Evolutionary conservation across 1,139 yeast species (phyloP).

Genomic region (Lodderomyces elongisporus): DNA sequence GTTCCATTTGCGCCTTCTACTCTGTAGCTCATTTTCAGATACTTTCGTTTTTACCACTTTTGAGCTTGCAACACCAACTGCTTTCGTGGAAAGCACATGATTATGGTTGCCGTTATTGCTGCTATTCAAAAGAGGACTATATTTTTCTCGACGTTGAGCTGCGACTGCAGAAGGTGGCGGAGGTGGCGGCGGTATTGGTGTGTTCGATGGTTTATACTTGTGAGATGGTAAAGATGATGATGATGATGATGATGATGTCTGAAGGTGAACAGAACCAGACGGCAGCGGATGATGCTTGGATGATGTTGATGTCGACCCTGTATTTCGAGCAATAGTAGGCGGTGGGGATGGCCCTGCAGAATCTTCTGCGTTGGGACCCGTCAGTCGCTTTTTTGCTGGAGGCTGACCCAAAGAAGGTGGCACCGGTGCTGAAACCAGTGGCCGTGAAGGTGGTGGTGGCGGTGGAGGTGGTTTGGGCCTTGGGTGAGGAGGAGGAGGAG

Average conservation of each 20-base stretch:
- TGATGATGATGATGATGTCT: too few species aligned
- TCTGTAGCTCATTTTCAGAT: conserved; percentile 27
- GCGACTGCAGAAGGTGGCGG: neutral
- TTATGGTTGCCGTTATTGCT: too few species aligned
- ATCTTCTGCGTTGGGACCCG: too few species aligned
- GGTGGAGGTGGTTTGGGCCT: conserved; percentile 3
- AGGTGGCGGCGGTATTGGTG: neutral
- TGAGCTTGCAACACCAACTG: neutral
- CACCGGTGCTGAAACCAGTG: conserved; percentile 12
- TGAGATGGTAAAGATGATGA: neutral
- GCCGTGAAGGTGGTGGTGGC: conserved; percentile 20
- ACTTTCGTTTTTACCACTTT: neutral
- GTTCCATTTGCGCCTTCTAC: conserved; percentile 61
- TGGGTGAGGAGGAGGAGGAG: conserved; percentile 2
- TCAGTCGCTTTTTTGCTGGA: neutral
- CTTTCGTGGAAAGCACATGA: too few species aligned
- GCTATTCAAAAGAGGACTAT: too few species aligned
- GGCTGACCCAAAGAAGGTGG: neutral
- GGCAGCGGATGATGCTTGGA: too few species aligned
- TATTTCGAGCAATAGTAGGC: too few species aligned
- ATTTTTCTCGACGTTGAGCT: too few species aligned
- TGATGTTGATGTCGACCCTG: too few species aligned
- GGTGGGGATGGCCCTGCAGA: too few species aligned
- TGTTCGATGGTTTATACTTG: too few species aligned
- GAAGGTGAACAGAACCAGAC: too few species aligned